Conservation (phyloP, 1,139 yeast species). For the Citeromyces hawaiiensis region DNA sequence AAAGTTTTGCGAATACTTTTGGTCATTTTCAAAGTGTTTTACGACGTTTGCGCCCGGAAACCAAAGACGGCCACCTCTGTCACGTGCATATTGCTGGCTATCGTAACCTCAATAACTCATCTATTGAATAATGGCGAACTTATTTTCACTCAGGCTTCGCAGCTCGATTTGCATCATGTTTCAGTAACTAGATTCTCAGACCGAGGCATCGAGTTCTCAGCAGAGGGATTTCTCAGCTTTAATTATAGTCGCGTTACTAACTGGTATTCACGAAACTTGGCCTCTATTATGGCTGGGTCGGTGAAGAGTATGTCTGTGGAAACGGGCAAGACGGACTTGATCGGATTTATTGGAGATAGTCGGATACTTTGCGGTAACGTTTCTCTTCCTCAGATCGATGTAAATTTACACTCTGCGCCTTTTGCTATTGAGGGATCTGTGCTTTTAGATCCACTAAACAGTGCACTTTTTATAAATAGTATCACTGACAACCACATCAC, state of each 20-base stretch:
- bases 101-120: neutral
- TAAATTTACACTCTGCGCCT: neutral
- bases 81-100: neutral
- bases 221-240: conserved; percentile 2
- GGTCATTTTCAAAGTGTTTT: neutral
- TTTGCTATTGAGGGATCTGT: neutral
- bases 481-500: neutral
- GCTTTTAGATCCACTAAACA: neutral
- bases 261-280: conserved; percentile 1
- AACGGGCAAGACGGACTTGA: neutral
- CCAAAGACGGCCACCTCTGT: neutral
- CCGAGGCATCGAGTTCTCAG: conserved; percentile 1
- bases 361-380: neutral
- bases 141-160: neutral
- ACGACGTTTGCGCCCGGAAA: neutral
- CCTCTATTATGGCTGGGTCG: neutral
- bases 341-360: neutral
- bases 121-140: neutral
- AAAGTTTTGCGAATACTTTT: neutral
- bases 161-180: neutral
- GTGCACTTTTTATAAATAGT: neutral
- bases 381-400: neutral
- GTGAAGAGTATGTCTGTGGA: neutral
- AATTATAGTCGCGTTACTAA: conserved; percentile 4
- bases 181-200: neutral